phyloP scores from a whole-genome alignment of 495 filamentous ascomycete genomes.

The Tuber umbilicatum region DNA sequence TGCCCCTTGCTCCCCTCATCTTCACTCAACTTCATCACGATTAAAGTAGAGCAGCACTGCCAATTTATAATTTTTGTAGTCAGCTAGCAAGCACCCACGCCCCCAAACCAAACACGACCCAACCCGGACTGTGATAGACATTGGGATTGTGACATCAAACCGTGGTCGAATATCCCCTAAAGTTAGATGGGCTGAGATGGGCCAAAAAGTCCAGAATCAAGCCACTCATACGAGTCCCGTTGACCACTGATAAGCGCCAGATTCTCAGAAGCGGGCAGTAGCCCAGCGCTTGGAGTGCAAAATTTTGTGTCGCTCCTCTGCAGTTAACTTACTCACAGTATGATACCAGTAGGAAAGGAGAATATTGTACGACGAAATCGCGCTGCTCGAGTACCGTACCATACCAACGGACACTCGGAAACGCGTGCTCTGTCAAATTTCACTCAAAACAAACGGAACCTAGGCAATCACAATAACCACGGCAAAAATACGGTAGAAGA shows the following conservation, averaged over 20 bases:
- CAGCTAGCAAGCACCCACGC: neutral
- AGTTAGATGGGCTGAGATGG: neutral
- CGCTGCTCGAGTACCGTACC: neutral
- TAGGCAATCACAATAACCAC: neutral
- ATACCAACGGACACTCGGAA: neutral
- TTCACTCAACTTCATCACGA: neutral
- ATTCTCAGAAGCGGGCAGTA: neutral
- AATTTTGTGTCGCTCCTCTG: neutral
- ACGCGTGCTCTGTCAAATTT: neutral
- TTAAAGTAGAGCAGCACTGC: neutral
- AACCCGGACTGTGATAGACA: neutral
- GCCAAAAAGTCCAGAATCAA: neutral
- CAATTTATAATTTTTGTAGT: neutral
- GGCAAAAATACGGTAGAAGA: neutral
- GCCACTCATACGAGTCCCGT: neutral
- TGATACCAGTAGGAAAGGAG: neutral
- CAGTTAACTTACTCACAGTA: neutral
- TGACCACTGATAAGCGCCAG: neutral
- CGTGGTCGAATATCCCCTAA: neutral
- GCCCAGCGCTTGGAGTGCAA: neutral
- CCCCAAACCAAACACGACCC: neutral
- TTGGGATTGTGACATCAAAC: neutral
- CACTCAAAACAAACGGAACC: neutral
- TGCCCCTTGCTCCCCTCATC: neutral
- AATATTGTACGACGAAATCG: neutral